Base-by-base conservation (phyloP, 148 eudicot genomes). In the Chenopodium berlandieri region DNA sequence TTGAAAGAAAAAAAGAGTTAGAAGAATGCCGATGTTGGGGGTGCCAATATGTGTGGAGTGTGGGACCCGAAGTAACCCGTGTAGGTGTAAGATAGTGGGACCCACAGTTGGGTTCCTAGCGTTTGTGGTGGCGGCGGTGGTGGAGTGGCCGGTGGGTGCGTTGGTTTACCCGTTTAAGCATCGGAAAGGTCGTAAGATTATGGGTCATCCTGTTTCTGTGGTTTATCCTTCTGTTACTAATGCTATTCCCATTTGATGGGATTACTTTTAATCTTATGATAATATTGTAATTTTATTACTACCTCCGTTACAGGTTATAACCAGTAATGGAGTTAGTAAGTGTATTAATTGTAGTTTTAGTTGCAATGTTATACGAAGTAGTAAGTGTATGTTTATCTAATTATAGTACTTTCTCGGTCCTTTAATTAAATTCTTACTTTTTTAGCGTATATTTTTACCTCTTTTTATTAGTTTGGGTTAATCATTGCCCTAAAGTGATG, bases 111-210 rank as follows among this genome's bases (percentile, higher is more conserved):
- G 92, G 81, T 93, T 93, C 75, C n/a, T 93, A 80, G 95, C 92
- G 58, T 93, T 91, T 52, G 97, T 86, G 0, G 91, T 79, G 75
- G 89, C 95, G 70, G 98, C 95, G 63, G 75, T 89, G 75, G 85
- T 94, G 48, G 98, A 93, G 84, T 94, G 97, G 98, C 98, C 98
- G 73, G 79, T 94, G 30, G 98, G 98, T 23, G 83, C 88, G 9
- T 0, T 91, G 79, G 95, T 94, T 1, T 94, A 88, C 75, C 82
- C 84, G 71, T 94, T 90, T 70, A 85, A 86, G 76, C 94, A 89
- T 62, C 23, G 64, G 48, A 92, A 92, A 85, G 98, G 98, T 30
- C 87, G 93, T 20, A 89, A 87, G 37, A 91, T 94, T 13, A 94
- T 94, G 98, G 93, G 82, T 31, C 98, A 92, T 79, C 97, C 98